Percentiles rank a stretch among this genome's conserved stretches.
phyloP scores from a whole-genome alignment of 2,329 filamentous ascomycete species.

The Penicillium sp. region DNA sequence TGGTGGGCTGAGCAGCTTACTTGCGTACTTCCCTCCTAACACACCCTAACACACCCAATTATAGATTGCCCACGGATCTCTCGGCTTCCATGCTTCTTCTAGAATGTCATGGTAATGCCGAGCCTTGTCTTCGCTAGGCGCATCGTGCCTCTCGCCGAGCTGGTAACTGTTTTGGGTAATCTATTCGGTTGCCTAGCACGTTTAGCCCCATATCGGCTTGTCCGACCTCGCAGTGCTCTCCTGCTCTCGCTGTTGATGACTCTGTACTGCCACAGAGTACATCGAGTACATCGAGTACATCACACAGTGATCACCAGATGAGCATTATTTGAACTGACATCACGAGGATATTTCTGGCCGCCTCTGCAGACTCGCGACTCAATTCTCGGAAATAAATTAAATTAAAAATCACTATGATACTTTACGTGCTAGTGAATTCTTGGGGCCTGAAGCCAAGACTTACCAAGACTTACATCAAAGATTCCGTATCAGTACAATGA shows the following conservation, averaged over 20 bases:
- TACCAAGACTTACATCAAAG: neutral
- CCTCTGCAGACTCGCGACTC: neutral
- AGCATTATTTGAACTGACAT: neutral
- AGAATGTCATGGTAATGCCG: slow-evolving; percentile 7
- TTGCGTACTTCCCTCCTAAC: too few species aligned
- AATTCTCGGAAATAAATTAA: neutral
- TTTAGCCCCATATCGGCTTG: slow-evolving; percentile 3
- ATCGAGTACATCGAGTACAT: neutral
- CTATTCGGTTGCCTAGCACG: slow-evolving; percentile 10
- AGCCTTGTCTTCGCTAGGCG: neutral
- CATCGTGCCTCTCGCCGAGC: neutral
- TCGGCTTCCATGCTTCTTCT: slow-evolving; percentile 18
- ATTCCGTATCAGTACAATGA: neutral
- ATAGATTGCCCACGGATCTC: slow-evolving; percentile 5
- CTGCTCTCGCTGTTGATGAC: neutral
- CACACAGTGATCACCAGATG: neutral
- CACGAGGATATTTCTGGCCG: neutral
- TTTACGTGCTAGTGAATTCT: neutral
- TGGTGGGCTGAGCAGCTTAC: neutral
- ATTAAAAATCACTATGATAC: neutral
- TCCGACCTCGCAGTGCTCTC: neutral
- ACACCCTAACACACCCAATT: neutral
- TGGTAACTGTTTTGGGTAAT: neutral
- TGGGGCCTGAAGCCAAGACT: neutral
- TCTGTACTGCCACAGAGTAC: neutral